Evolutionary conservation across 2,329 filamentous ascomycete genomes (phyloP).

Genomic region (Gremmenia infestans): DNA sequence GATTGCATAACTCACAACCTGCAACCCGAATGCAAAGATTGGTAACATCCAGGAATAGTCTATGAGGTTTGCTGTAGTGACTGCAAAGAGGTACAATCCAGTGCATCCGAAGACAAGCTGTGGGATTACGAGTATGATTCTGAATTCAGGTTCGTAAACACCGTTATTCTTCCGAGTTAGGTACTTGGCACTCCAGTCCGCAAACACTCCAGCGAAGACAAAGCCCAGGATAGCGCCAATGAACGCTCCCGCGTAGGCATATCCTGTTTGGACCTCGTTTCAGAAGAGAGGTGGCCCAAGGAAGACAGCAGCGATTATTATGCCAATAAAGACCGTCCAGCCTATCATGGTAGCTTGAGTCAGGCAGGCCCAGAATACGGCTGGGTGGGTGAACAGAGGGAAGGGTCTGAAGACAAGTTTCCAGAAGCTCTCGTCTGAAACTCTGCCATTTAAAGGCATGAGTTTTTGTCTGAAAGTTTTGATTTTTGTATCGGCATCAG

Average conservation of each 20-base stretch:
- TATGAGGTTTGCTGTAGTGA: conserved; percentile 59
- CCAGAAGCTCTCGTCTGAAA: conserved; percentile 70
- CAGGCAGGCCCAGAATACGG: conserved; percentile 72
- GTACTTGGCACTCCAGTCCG: conserved; percentile 65
- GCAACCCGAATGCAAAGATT: conserved; percentile 77
- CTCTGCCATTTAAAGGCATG: conserved; percentile 72
- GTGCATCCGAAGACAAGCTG: conserved; percentile 73
- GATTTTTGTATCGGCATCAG: conserved; percentile 36
- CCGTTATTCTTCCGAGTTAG: conserved; percentile 74
- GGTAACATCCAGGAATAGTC: conserved; percentile 65
- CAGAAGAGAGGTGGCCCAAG: conserved; percentile 78
- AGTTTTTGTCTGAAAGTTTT: conserved; percentile 55
- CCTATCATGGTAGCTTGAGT: conserved; percentile 89
- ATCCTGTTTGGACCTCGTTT: conserved; percentile 75
- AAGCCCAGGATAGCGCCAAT: conserved; percentile 78
- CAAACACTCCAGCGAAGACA: conserved; percentile 64
- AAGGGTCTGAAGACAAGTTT: conserved; percentile 67
- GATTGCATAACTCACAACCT: conserved; percentile 48
- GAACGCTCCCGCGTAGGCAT: conserved; percentile 81
- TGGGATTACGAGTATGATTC: conserved; percentile 75
- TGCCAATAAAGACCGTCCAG: conserved; percentile 90
- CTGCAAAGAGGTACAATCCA: conserved; percentile 80
- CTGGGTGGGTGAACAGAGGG: conserved; percentile 77
- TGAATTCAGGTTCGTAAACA: conserved; percentile 87
- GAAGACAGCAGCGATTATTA: conserved; percentile 78